Conservation (phyloP, 2,329 filamentous ascomycete genomes). For the Ophiosphaerella narmari region DNA sequence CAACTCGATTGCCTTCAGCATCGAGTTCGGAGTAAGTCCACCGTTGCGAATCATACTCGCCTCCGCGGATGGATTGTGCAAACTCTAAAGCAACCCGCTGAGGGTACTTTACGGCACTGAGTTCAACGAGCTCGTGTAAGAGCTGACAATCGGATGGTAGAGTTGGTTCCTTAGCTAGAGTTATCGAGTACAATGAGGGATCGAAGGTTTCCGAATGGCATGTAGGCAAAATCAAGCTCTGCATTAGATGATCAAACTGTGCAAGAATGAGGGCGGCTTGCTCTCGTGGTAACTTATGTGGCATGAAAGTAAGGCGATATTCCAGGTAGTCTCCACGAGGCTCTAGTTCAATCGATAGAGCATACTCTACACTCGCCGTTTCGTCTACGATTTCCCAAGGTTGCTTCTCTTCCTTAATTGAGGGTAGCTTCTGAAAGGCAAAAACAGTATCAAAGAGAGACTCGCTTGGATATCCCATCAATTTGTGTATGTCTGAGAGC, state of each 20-base stretch:
- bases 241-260: conserved; percentile 74
- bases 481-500: conserved; percentile 72
- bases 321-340: conserved; percentile 58
- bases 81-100: conserved; percentile 75
- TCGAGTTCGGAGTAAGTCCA: conserved; percentile 82
- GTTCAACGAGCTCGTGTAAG: conserved; percentile 80
- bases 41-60: conserved; percentile 51
- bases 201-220: conserved; percentile 44
- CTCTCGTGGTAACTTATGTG: conserved; percentile 66
- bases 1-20: conserved; percentile 71
- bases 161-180: conserved; percentile 62
- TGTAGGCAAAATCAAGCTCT: conserved; percentile 59
- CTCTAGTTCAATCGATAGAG: conserved; percentile 79
- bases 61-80: conserved; percentile 60
- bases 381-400: conserved; percentile 69
- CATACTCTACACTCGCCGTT: conserved; percentile 73
- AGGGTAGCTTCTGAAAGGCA: conserved; percentile 71
- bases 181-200: conserved; percentile 64
- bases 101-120: conserved; percentile 61
- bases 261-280: conserved; percentile 70
- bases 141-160: conserved; percentile 64
- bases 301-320: conserved; percentile 69
- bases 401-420: conserved; percentile 26
- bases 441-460: conserved; percentile 83
- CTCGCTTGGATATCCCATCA: conserved; percentile 67